Percentiles rank a stretch among this genome's conserved stretches.
Evolutionary conservation across 306 rosid genomes (phyloP).

Genomic region (Fagus crenata): DNA sequence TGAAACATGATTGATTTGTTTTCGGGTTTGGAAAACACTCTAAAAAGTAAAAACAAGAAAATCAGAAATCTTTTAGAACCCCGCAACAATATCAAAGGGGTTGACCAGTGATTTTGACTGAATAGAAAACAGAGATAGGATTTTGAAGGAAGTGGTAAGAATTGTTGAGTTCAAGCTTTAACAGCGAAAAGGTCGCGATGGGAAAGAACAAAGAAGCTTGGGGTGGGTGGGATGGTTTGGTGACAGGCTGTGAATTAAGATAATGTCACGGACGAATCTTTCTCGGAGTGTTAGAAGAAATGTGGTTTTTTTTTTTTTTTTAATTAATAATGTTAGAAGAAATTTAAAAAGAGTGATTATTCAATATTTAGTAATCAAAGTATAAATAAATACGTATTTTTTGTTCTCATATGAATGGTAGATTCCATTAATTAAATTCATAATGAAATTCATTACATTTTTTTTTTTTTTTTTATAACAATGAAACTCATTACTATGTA

Average conservation of each 20-base stretch:
- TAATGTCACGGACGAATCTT: background rate
- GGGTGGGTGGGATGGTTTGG: background rate
- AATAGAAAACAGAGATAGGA: background rate
- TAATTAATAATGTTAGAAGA: too few species aligned
- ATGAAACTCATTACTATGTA: too few species aligned
- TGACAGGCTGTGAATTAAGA: background rate
- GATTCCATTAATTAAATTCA: too few species aligned
- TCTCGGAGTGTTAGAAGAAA: background rate
- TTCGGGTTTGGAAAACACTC: background rate
- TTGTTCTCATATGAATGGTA: too few species aligned
- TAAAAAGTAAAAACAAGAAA: background rate
- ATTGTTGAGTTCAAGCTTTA: background rate
- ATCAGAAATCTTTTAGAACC: background rate
- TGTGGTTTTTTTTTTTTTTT: too few species aligned
- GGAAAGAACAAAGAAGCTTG: background rate
- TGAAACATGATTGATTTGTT: constrained; percentile 64
- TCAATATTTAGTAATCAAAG: too few species aligned
- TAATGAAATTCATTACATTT: too few species aligned
- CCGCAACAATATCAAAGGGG: background rate
- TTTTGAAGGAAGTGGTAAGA: background rate
- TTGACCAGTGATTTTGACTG: background rate
- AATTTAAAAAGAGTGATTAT: too few species aligned
- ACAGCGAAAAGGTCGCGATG: background rate
- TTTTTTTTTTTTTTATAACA: too few species aligned
- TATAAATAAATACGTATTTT: too few species aligned